Conservation (phyloP, 345 rosid genomes). For the Lumnitzera littorea region DNA sequence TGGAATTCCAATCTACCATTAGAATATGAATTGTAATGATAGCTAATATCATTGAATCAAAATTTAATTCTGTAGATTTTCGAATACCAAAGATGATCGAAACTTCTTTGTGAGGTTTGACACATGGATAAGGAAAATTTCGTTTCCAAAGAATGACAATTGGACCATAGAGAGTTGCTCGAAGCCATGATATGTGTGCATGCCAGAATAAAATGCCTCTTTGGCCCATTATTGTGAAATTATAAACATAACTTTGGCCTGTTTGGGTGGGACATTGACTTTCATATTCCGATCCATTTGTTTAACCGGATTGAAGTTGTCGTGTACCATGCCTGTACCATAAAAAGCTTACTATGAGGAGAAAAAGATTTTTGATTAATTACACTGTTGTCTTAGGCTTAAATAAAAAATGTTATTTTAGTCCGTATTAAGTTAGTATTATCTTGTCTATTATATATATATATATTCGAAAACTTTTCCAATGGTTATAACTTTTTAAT, state of each 20-base stretch:
- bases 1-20: not conserved
- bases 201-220: slow-evolving; percentile 1
- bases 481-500: no score
- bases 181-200: slow-evolving; percentile 2
- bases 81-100: not conserved
- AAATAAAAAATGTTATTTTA: no score
- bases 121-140: not conserved
- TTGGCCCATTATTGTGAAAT: slow-evolving; percentile 2
- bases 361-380: no score
- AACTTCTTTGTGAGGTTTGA: slow-evolving; percentile 2
- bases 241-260: slow-evolving; percentile 4
- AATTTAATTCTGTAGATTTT: no score
- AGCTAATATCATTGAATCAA: no score
- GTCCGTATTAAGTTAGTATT: no score
- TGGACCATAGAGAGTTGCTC: slow-evolving; percentile 5
- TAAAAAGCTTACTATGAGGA: not conserved
- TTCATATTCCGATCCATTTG: slow-evolving; percentile 1
- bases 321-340: not conserved
- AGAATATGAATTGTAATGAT: no score
- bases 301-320: not conserved
- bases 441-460: no score
- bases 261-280: not conserved
- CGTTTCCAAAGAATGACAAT: not conserved
- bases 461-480: no score
- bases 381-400: no score